Base-by-base conservation (phyloP, 768 basidiomycete species). In the Pulveroboletus sp. region DNA sequence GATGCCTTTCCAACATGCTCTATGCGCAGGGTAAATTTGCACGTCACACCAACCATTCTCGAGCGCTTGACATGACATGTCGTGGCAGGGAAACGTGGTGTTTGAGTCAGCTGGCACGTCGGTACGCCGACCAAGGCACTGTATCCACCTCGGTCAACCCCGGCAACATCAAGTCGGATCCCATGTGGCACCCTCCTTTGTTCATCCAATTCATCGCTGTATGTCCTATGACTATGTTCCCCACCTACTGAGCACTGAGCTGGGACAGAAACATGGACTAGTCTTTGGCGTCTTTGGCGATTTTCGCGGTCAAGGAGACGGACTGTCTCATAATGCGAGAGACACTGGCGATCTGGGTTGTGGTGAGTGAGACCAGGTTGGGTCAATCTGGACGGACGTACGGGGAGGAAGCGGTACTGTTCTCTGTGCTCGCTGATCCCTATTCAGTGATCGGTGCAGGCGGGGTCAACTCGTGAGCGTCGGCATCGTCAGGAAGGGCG, bases 261-360 rank as follows among this genome's bases (percentile, higher is more conserved):
- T n/a, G n/a, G n/a, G n/a, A 23, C 50, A 69, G 69, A 51, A 47
- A 14, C 13, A 24, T 20, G 38, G 46, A 13, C 6, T 69, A 39
- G 41, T 71, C 17, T 56, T 68, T 51, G 68, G 70, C 5, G 51
- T 61, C 3, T 53, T 65, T 97, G 8, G 91, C 90, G 61, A 97
- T 95, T 72, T 98, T 98, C 36, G 95, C 91, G 17, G 87, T 87
- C 0, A 84, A 72, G 0, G 95, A 94, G 3, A 97, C 85, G 11
- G 91, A 80, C 36, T 84, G 75, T 69, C 97, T 97, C 94, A 97
- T 98, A 63, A 98, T 94, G 19, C 95, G 81, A 13, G 93, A 84
- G n/a, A 97, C 94, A 65, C 97, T 98, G 43, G 94, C 94, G 59
- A 98, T 98, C 94, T 94, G 58, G 16, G 37, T 23, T 29, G 20